Conservation (phyloP, 2,329 filamentous ascomycete genomes). For the Apiospora phragmitis region DNA sequence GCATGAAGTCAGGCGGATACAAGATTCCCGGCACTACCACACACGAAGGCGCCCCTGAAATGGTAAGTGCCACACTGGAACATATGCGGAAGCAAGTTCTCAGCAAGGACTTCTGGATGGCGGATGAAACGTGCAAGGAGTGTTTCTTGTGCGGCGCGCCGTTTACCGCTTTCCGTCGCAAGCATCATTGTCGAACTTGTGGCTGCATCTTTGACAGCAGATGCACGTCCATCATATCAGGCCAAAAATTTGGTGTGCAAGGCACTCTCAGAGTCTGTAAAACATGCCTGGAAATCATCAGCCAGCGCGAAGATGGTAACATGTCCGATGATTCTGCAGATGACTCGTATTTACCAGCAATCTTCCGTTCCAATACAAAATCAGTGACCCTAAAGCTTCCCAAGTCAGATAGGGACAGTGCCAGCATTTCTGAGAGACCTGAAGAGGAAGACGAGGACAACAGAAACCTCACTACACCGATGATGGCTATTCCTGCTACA, state of each 20-base stretch:
- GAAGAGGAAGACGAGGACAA: slow-evolving; percentile 46
- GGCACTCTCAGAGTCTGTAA: slow-evolving; percentile 88
- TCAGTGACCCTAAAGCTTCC: slow-evolving; percentile 35
- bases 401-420: slow-evolving; percentile 41
- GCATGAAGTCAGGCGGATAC: slow-evolving; percentile 45
- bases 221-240: slow-evolving; percentile 89
- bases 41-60: slow-evolving; percentile 57
- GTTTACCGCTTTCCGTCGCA: slow-evolving; percentile 91
- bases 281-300: slow-evolving; percentile 87
- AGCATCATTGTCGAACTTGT: slow-evolving; percentile 94
- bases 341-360: slow-evolving; percentile 65
- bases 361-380: slow-evolving; percentile 58
- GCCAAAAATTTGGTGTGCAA: slow-evolving; percentile 82
- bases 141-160: slow-evolving; percentile 90
- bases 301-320: slow-evolving; percentile 84
- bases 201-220: slow-evolving; percentile 99
- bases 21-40: slow-evolving; percentile 58
- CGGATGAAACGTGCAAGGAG: slow-evolving; percentile 95
- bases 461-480: slow-evolving; percentile 62
- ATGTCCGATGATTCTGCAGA: slow-evolving; percentile 83
- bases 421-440: slow-evolving; percentile 40
- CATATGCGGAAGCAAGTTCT: slow-evolving; percentile 84
- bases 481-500: slow-evolving; percentile 71
- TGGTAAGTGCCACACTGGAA: slow-evolving; percentile 61
- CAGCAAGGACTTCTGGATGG: slow-evolving; percentile 98